Conservation (phyloP, 83 land plant species). For the Picea mariana region DNA sequence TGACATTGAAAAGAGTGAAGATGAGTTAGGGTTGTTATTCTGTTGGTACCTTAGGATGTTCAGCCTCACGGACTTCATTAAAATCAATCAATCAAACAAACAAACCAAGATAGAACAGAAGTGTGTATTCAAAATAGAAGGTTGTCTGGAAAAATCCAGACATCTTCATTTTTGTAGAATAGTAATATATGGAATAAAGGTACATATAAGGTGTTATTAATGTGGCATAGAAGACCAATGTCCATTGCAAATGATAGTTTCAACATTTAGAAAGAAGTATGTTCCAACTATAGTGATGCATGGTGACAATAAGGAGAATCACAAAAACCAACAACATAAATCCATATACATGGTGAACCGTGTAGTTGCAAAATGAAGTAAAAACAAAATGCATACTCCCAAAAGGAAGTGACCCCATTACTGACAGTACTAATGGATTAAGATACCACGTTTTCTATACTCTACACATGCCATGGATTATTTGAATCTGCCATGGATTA, state of each 20-base stretch:
- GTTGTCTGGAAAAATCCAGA: conserved; percentile 55
- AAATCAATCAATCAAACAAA: conserved; percentile 16
- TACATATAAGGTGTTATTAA: conserved; percentile 56
- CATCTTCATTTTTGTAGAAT: conserved; percentile 60
- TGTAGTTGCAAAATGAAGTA: conserved; percentile 48
- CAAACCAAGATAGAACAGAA: conserved; percentile 58
- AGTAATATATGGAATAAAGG: conserved; percentile 57
- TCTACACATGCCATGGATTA: conserved; percentile 38
- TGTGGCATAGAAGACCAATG: conserved; percentile 61
- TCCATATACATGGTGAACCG: conserved; percentile 66
- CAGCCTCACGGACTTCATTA: too few relatives aligned
- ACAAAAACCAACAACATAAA: conserved; percentile 59
- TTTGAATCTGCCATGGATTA: conserved; percentile 44
- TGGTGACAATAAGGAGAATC: conserved; percentile 54
- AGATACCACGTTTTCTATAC: conserved; percentile 45
- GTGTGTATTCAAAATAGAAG: conserved; percentile 64
- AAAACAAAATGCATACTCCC: conserved; percentile 51
- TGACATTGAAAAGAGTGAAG: too few relatives aligned
- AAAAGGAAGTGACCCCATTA: conserved; percentile 42
- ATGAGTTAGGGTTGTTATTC: too few relatives aligned
- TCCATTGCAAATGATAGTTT: conserved; percentile 73
- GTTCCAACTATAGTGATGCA: conserved; percentile 61
- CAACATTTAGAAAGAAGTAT: conserved; percentile 18
- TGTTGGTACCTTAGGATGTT: too few relatives aligned
- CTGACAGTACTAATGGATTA: conserved; percentile 29